Base-by-base conservation (phyloP, 108 stramenopile species). In the Cylindrotheca closterium region DNA sequence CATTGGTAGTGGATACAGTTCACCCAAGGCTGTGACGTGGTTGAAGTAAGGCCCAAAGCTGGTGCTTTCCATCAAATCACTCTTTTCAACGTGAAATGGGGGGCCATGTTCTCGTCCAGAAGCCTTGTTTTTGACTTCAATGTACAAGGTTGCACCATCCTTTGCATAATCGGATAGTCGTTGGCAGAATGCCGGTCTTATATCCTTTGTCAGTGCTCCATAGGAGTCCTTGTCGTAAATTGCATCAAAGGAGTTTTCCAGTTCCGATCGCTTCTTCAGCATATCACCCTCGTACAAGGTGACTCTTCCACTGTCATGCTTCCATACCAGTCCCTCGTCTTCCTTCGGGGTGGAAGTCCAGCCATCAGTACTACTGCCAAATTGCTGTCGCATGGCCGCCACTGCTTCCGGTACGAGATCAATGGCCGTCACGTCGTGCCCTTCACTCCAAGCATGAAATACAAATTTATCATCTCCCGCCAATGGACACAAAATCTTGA, bases 171-270 rank as follows among this genome's bases (percentile, higher is more conserved):
- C 79, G 7, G 79, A 55, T 15, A 83, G 61, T 15, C 76, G 58
- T 28, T 66, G 22, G 51, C 82, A 83, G 51, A 64, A 83, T 24
- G 22, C 18, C 5, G 46, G 28, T 47, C 82, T 30, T 65, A 80
- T 60, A 12, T 67, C 51, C n/a, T 58, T 31, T 23, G 51, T n/a
- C 2, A 83, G 55, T 19, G 82, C 82, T 5, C 82, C 82, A 52
- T 80, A 83, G 21, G 76, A 78, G 50, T 83, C 82, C 46, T 83
- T 83, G 32, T 83, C 82, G 45, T 83, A 83, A 1, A 83, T 52
- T 0, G 74, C 82, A 68, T 83, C 77, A 67, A 83, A 80, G 17
- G 47, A 47, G 10, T 68, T 52, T 3, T 70, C 30, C 1, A 83
- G 51, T 34, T 74, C 68, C 18, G 68, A 42, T 15, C 79, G 62